Conservation (phyloP, 78 protist species). For the Bigelowiella natans region DNA sequence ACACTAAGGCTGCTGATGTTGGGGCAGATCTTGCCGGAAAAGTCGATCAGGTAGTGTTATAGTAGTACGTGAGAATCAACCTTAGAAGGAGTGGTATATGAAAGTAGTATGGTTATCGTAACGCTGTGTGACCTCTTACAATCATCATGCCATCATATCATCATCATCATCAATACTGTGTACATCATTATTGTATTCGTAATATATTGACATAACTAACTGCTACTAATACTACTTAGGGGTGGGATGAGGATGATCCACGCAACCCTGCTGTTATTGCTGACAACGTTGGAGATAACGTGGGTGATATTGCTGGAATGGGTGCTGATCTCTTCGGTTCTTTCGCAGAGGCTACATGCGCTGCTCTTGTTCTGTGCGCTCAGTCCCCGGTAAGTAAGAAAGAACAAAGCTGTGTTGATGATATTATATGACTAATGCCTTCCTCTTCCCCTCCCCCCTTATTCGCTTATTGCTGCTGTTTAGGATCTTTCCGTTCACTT, state of each 20-base stretch:
- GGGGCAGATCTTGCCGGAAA: slow-evolving; percentile 65
- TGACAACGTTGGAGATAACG: slow-evolving; percentile 70
- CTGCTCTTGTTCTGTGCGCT: slow-evolving; percentile 38
- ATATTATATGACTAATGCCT: too few species aligned
- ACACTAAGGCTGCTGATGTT: slow-evolving; percentile 56
- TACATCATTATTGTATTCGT: neutral
- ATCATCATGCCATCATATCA: too few species aligned
- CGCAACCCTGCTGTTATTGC: slow-evolving; percentile 63
- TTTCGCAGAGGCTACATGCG: slow-evolving; percentile 50
- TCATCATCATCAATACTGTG: too few species aligned
- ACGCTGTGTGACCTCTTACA: too few species aligned
- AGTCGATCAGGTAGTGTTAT: too few species aligned
- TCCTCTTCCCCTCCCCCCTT: too few species aligned
- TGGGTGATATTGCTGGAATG: slow-evolving; percentile 73
- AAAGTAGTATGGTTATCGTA: too few species aligned
- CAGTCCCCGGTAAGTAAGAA: neutral
- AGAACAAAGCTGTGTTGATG: too few species aligned
- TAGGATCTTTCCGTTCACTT: neutral
- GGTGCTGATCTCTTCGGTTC: slow-evolving; percentile 62
- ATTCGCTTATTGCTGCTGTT: neutral
- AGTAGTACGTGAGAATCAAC: too few species aligned
- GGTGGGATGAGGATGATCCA: slow-evolving; percentile 56
- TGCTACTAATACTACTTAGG: too few species aligned
- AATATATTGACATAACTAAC: too few species aligned
- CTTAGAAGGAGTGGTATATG: too few species aligned